Evolutionary conservation across 1,139 yeast genomes (phyloP), one percentile per base, ranked within the genome.

Genomic region (Scheffersomyces stambukii): DNA sequence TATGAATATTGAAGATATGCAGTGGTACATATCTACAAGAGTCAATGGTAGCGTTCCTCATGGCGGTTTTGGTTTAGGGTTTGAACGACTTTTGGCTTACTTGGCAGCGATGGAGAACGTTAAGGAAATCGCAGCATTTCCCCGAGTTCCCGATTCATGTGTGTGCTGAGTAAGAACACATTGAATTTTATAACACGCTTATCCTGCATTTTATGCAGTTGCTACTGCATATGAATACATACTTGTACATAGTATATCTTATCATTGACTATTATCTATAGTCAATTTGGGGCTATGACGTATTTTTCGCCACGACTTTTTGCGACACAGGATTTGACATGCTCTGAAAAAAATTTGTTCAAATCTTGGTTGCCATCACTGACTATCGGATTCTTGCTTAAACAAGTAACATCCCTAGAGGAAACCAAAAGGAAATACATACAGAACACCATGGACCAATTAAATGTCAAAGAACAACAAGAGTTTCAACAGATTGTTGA

Each of bases 61-160:
- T 51, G 98, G 98, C 25, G 99, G 99, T 0, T 93, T 83, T 56
- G 99, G 99, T 0, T 65, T 93, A 66, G 99, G 99, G 0, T 78
- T 89, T 45, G 98, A 93, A 52, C 64, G 99, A 37, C 57, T 91
- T 23, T 56, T 93, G 11, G 77, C 83, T 25, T 89, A 80, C 44
- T 60, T 86, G 31, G 64, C 76, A 6, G 91, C 81, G 3, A 66
- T 73, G 27, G 94, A 84, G 24, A 86, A 84, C 48, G 74, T 93
- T 25, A 71, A 84, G 44, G 99, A 93, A 45, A 83, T 85, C 3
- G 77, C 85, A 20, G 85, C 96, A 2, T 89, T 91, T 52, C 91
- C 95, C 3, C 39, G 75, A 28, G 60, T 56, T 0, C 65, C 70
- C 1, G 57, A 50, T 4, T 36, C 48, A 12, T 66, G 71, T 35